phyloP scores from a whole-genome alignment of 2,329 filamentous ascomycete species.

The Seiridium cupressi region DNA sequence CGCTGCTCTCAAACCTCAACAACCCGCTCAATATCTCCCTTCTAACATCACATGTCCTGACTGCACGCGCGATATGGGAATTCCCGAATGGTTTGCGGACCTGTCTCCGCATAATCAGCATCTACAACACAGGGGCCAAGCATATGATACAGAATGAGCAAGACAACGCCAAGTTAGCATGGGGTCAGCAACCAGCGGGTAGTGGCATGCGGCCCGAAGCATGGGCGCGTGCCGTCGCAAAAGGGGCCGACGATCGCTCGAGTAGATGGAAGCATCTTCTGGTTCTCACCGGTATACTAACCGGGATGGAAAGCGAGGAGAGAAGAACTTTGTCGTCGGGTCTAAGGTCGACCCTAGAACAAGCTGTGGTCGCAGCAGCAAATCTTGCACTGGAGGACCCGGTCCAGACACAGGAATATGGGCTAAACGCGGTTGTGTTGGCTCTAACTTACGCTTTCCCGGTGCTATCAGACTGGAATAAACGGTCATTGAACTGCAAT shows the following conservation, averaged over 20 bases:
- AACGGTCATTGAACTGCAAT: slow-evolving; percentile 62
- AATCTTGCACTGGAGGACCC: slow-evolving; percentile 68
- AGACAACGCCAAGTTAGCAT: slow-evolving; percentile 31
- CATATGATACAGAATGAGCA: slow-evolving; percentile 50
- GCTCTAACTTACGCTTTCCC: slow-evolving; percentile 77
- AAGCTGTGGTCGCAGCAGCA: slow-evolving; percentile 69
- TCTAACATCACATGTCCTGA: slow-evolving; percentile 69
- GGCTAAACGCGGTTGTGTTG: slow-evolving; percentile 58
- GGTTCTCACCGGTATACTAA: slow-evolving; percentile 74
- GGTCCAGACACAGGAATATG: slow-evolving; percentile 37
- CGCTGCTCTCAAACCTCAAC: slow-evolving; percentile 66
- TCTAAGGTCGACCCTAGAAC: slow-evolving; percentile 67
- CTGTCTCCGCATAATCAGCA: slow-evolving; percentile 65
- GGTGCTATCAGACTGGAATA: slow-evolving; percentile 61
- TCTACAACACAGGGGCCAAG: slow-evolving; percentile 67
- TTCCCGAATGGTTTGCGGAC: slow-evolving; percentile 59
- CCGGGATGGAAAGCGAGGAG: slow-evolving; percentile 69
- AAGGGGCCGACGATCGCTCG: slow-evolving; percentile 57
- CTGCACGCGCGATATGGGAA: slow-evolving; percentile 69
- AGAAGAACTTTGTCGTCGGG: slow-evolving; percentile 60
- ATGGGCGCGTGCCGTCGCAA: slow-evolving; percentile 56
- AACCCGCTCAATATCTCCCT: slow-evolving; percentile 75
- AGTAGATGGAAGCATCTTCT: slow-evolving; percentile 80
- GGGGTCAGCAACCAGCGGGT: slow-evolving; percentile 28
- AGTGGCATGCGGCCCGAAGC: slow-evolving; percentile 46